Evolutionary conservation across 2,329 filamentous ascomycete species (phyloP).

Genomic region (Exophiala spinifera): DNA sequence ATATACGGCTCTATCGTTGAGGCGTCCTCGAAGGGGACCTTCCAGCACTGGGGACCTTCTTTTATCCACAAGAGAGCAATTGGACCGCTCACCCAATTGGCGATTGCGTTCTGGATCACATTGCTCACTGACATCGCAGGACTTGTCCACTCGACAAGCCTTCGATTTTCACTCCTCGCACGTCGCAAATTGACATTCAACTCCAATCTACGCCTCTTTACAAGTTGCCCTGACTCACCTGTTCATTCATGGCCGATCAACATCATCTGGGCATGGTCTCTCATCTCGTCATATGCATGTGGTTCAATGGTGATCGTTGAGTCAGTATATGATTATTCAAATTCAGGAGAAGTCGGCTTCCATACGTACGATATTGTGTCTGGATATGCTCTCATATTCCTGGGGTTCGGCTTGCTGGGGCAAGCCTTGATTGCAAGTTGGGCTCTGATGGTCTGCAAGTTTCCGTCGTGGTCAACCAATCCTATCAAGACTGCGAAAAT

Average conservation of each 20-base stretch:
- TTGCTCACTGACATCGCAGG: background rate
- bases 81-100: background rate
- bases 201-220: background rate
- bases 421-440: constrained; percentile 5
- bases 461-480: background rate
- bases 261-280: background rate
- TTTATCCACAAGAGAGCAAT: background rate
- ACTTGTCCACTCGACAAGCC: background rate
- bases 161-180: background rate
- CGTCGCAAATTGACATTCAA: background rate
- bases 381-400: constrained; percentile 1
- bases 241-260: background rate
- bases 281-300: background rate
- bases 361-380: background rate
- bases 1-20: background rate
- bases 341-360: background rate
- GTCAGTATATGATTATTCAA: background rate
- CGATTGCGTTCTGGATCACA: background rate
- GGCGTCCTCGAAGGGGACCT: background rate
- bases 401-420: constrained; percentile 9
- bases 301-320: background rate
- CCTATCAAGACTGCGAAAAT: constrained; percentile 1
- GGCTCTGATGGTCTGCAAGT: background rate
- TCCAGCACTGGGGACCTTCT: background rate
- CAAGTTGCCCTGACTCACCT: background rate